phyloP scores from a whole-genome alignment of 352 stramenopile species.

The Globisporangium carolinianum region DNA sequence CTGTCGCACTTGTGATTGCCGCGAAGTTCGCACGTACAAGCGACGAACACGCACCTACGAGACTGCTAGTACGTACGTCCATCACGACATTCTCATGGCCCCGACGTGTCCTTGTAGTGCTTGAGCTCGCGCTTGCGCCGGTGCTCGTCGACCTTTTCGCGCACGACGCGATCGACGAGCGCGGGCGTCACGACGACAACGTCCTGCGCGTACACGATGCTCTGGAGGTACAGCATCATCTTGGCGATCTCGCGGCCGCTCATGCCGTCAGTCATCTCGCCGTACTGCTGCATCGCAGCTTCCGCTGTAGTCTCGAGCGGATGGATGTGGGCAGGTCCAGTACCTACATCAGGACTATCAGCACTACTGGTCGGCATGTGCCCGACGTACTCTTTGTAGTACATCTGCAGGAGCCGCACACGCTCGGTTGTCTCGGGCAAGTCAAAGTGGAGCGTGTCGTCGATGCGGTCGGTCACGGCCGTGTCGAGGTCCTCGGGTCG shows the following conservation, averaged over 20 bases:
- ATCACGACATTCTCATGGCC: too few relatives aligned
- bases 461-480: conserved; percentile 74
- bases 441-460: conserved; percentile 79
- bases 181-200: conserved; percentile 39
- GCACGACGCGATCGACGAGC: conserved; percentile 52
- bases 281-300: conserved; percentile 37
- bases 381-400: conserved; percentile 56
- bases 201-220: conserved; percentile 71
- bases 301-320: neutral
- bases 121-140: conserved; percentile 57
- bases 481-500: conserved; percentile 72
- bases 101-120: conserved; percentile 10
- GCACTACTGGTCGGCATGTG: conserved; percentile 8
- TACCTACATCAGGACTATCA: neutral
- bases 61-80: too few relatives aligned
- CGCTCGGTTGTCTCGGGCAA: conserved; percentile 57
- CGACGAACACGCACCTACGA: too few relatives aligned
- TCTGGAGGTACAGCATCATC: conserved; percentile 84
- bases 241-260: conserved; percentile 84
- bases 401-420: conserved; percentile 59
- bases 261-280: conserved; percentile 59
- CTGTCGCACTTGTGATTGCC: too few relatives aligned
- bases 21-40: too few relatives aligned
- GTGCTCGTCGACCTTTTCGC: conserved; percentile 73
- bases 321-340: neutral